Base-by-base conservation (phyloP, 1,139 yeast genomes). In the Saccharomyces hybrid region DNA sequence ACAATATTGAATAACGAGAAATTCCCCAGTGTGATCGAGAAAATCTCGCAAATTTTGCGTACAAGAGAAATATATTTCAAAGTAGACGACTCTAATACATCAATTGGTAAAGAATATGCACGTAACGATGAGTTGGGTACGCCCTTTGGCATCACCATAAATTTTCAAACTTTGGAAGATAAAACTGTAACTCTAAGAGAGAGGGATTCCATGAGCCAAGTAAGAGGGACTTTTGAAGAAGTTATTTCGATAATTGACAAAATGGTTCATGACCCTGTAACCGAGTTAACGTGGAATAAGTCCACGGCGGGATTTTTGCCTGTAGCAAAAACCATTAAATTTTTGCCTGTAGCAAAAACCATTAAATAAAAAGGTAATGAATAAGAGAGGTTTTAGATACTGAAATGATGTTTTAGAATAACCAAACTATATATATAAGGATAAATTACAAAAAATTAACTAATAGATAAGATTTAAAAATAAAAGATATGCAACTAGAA, bases 51-150 rank as follows among this genome's bases (percentile, higher is more conserved):
- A 55, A 77, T 76, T 59, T 81, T 95, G 70, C 88, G 95, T 74
- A 77, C 78, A 63, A 84, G 83, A 61, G 95, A 90, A 71, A 83
- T 95, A 66, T 93, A 97, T 62, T 89, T 91, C 79, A 93, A 91
- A 80, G 86, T 91, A 56, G 99, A 95, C 72, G 99, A 93, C 72
- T 90, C 98, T 14, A 87, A 96, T 68, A 98, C 97, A 34, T 89
- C 98, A 31, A 93, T 95, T 66, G 99, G 99, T 77, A 89, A 91
- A 79, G 87, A 99, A 77, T 95, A 95, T 69, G 91, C 99, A 13
- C 32, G 32, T 78, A 95, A 95, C 73, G 99, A 95, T 74, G 99
- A 95, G 77, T 82, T 95, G 73, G 99, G 99, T 73, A 93, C 99
- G 56, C 99, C 99, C 64, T 95, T 93, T 70, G 99, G 99, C 74